A percentile compares a stretch with the other conserved stretches of the same genome.
Conservation (phyloP, 169 alveolate genomes). For the Eimeria necatrix region DNA sequence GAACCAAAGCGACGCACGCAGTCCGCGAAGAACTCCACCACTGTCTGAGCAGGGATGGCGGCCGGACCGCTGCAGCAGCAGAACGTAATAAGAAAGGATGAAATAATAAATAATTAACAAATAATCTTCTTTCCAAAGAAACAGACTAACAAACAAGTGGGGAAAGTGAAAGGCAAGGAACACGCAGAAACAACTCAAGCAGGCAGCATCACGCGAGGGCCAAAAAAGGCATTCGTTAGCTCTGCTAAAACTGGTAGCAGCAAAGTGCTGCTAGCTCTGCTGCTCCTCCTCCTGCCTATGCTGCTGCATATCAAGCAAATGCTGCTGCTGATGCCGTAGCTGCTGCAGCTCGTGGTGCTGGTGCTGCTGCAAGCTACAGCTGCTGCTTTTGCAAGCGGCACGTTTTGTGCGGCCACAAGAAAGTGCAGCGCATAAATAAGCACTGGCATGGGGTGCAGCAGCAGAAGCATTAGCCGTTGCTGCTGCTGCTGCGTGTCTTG, state of each 20-base stretch:
- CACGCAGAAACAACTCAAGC: neutral
- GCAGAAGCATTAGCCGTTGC: neutral
- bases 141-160: neutral
- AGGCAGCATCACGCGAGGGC: neutral
- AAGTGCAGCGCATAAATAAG: too few species aligned
- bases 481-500: neutral
- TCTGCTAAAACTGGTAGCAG: neutral
- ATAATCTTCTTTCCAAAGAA: too few species aligned
- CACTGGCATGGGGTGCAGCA: neutral
- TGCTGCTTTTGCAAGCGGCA: too few species aligned
- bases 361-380: neutral
- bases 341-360: neutral
- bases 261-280: neutral
- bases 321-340: too few species aligned
- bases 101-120: too few species aligned
- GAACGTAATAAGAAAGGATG: neutral
- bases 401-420: too few species aligned
- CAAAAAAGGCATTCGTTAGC: too few species aligned
- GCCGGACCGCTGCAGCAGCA: constrained; percentile 84
- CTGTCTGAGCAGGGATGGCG: constrained; percentile 84
- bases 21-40: constrained; percentile 83
- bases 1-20: constrained; percentile 79
- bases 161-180: neutral
- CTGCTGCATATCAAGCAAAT: too few species aligned
- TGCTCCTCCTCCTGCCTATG: too few species aligned